Base-by-base conservation (phyloP, 2,329 filamentous ascomycete genomes). In the Coleophoma crateriformis region DNA sequence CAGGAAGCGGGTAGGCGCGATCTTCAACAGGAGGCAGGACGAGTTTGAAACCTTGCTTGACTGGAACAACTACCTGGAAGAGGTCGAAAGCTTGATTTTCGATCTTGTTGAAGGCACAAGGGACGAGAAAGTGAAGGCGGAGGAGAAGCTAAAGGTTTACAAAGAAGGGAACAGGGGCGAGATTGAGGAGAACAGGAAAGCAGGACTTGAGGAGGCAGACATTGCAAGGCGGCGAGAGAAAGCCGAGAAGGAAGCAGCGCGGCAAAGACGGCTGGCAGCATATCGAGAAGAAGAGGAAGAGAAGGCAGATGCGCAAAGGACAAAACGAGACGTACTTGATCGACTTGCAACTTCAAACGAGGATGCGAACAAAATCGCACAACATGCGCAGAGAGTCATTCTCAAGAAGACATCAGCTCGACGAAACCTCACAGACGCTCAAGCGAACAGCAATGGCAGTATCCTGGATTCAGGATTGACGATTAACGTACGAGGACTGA, bases 41-140 rank as follows among this genome's bases (percentile, higher is more conserved):
- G 94, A 99, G 67, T 99, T 99, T 62, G 87, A 95, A 67, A 83
- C 81, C 2, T 76, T 96, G 52, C 73, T 81, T 40, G 87, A 84
- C 64, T 99, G 85, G 74, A 96, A 99, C 70, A 85, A 96, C 68
- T 96, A 97, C 71, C 82, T 99, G 12, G 90, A 97, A 69, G 84
- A 88, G 63, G 89, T 96, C 37, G 94, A 99, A 72, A 83, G 87
- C 57, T 79, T 96, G 54, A 91, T 91, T 2, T 90, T 91, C 70
- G 92, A 96, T 64, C 77, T 99, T 10, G 85, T 96, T 47, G 77
- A 83, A 56, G 83, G 85, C 39, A 77, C 74, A 40, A 76, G 84
- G 1, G 81, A 83, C n/a, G 79, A 71, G 48, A 63, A 62, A 32
- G 64, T 64, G 11, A 73, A 74, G 37, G 79, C 41, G 61, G 73